Evolutionary conservation across 306 rosid species (phyloP), one percentile per base, ranked within the genome.

Genomic region (Cucurbita pepo): DNA sequence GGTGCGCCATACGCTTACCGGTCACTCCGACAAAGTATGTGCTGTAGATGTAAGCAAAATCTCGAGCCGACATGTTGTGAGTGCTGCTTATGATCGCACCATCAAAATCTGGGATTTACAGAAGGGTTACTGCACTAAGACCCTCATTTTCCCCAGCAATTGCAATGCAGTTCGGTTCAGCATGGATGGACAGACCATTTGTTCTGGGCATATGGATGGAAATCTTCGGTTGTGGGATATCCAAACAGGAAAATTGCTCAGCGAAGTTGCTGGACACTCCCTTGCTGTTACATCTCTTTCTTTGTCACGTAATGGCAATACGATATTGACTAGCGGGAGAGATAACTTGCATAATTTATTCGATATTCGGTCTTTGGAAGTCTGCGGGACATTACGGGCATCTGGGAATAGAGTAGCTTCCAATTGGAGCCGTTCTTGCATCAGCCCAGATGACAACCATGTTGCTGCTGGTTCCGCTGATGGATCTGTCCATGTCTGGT

Each of bases 371-470:
- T 82, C 99, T 15, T 79, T 94, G 18, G 99, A 94, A 85, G 92
- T 94, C 72, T 89, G 97, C 18, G 85, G 96, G 76, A 88, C 97
- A 8, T 77, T 95, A 43, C 83, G 90, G 75, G 96, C 96, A 30
- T 30, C 76, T 0, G 96, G 97, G 56, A 95, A 88, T 79, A 84
- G 89, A 83, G 95, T 89, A 57, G 91, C 97, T 1, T 89, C 99
- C 2, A 95, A 95, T 74, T 95, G 99, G 97, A 95, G 96, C 80
- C 86, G 99, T 56, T 91, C 99, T 11, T 95, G 99, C 81, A 83
- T 95, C 47, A 91, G 99, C 74, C 97, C 99, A 12, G 99, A 95
- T 65, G 96, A 89, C 85, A 88, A 56, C 77, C 81, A 91, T n/a
- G 95, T 95, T 9, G 97, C 99, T 25, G 94, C 97, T 47, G 99